Base-by-base conservation (phyloP, 768 basidiomycete genomes). In the Phallus indusiatus region DNA sequence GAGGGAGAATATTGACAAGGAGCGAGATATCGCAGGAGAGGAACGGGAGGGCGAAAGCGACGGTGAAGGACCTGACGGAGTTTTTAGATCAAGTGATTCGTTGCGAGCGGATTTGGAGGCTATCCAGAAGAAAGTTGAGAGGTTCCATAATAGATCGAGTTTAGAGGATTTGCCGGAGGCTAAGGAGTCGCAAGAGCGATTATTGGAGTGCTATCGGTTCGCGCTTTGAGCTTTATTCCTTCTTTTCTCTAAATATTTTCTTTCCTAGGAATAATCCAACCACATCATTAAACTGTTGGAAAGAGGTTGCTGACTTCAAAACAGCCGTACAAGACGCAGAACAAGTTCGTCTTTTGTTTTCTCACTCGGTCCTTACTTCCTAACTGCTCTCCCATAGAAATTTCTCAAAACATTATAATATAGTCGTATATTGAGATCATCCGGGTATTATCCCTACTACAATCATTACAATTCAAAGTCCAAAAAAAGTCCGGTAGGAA, bases 1-100 rank as follows among this genome's bases (percentile, higher is more conserved):
- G 75, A 86, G 84, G 74, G 91, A 94, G 74, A 94, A 94, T 71
- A 70, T 94, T 54, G 88, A 92, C 70, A 78, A 80, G 59, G 90
- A 93, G 72, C 78, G 75, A 64, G 69, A 71, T 24, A 76, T 79
- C 75, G 76, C 77, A 16, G 80, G 78, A 28, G 64, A 61, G 17
- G 68, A 67, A 58, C 62, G 51, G 35, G 66, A 59, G 42, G 71
- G 68, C 50, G 75, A 70, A 36, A 73, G 62, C 33, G 69, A 75
- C 28, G 67, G 83, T 48, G 56, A 33, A 33, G 17, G 24, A 18
- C n/a, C 21, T 7, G 50, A 53, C 24, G 57, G 50, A 24, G 50
- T 47, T 14, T 48, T 60, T 22, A 47, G 56, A 17, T 67, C 67
- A 48, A 86, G 83, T 60, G 75, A 81, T 7, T 75, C 78, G 2